Evolutionary conservation across 2,329 filamentous ascomycete species (phyloP).

Genomic region (Coniochaeta sp.): DNA sequence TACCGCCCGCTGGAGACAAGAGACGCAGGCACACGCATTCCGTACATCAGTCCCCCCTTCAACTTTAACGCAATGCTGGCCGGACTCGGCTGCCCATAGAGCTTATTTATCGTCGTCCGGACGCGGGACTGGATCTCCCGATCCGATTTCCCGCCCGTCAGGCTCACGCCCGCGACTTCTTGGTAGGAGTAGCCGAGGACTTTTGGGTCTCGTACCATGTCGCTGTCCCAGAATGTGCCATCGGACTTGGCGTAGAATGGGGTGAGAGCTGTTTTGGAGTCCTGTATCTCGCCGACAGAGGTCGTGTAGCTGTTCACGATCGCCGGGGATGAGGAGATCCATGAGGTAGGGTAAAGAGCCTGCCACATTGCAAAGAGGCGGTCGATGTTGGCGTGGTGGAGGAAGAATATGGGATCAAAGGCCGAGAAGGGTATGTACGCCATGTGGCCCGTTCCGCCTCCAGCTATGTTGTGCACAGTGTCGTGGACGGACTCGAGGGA

Average conservation of each 20-base stretch:
- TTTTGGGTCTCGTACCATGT: conserved; percentile 48
- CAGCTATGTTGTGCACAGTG: conserved; percentile 51
- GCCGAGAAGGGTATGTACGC: conserved; percentile 63
- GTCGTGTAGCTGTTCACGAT: conserved; percentile 56
- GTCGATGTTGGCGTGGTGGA: conserved; percentile 72
- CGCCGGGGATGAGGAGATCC: conserved; percentile 49
- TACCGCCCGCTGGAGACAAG: conserved; percentile 25
- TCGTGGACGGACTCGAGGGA: conserved; percentile 61
- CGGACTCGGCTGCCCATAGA: conserved; percentile 47
- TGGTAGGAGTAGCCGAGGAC: conserved; percentile 69
- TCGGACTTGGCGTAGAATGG: conserved; percentile 56
- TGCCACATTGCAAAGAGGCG: conserved; percentile 74
- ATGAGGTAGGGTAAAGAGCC: conserved; percentile 59
- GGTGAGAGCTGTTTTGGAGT: conserved; percentile 49
- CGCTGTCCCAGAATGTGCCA: conserved; percentile 62
- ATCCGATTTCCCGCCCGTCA: conserved; percentile 9
- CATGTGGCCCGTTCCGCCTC: conserved; percentile 56
- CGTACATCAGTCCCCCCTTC: conserved; percentile 5
- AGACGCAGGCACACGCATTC: not conserved
- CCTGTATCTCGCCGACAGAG: conserved; percentile 42
- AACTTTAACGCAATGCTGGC: conserved; percentile 20
- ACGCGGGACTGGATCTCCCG: conserved; percentile 31
- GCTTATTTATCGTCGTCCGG: conserved; percentile 45
- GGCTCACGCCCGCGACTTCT: conserved; percentile 39
- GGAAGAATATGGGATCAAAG: conserved; percentile 73